Evolutionary conservation across 108 stramenopile genomes (phyloP).

Genomic region (Epithemia pelagica): DNA sequence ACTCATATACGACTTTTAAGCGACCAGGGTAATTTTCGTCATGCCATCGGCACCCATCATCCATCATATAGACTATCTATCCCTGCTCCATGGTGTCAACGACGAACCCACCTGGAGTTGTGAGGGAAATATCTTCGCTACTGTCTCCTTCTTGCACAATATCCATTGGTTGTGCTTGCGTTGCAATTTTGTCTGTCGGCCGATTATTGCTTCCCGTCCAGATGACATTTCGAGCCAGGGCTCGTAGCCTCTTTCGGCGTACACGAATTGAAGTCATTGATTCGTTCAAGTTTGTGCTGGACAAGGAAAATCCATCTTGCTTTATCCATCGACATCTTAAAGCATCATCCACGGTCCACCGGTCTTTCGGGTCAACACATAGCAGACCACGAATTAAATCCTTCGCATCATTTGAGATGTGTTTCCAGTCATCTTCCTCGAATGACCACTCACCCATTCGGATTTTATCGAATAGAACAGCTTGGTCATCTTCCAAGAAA

Average conservation of each 20-base stretch:
- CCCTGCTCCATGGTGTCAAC: background rate
- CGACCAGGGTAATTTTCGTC: no score
- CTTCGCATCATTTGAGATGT: slow-evolving; percentile 36
- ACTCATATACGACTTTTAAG: no score
- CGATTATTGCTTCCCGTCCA: slow-evolving; percentile 5
- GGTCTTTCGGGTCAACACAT: slow-evolving; percentile 37
- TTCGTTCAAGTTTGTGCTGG: slow-evolving; percentile 1
- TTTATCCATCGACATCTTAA: slow-evolving; percentile 28
- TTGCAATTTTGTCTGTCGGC: background rate
- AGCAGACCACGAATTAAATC: slow-evolving; percentile 40
- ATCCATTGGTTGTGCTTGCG: slow-evolving; percentile 2
- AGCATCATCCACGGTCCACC: slow-evolving; percentile 43
- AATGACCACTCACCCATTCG: slow-evolving; percentile 28
- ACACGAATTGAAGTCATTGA: slow-evolving; percentile 1
- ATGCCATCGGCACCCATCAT: no score
- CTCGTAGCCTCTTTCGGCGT: slow-evolving; percentile 3
- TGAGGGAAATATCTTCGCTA: background rate
- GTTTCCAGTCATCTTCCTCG: slow-evolving; percentile 26
- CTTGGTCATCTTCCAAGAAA: slow-evolving; percentile 33
- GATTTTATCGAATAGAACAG: slow-evolving; percentile 29
- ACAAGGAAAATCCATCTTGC: background rate
- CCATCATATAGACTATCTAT: no score
- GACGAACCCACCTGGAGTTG: background rate
- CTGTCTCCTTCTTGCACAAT: background rate
- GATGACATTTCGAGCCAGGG: slow-evolving; percentile 7